Percentiles rank a stretch among this genome's conserved stretches.
These are phyloP conservation scores for Trichosporon coremiiforme DNA, from an alignment of 1,284 basidiomycete genomes.

Conservation along the genomic window DNA sequence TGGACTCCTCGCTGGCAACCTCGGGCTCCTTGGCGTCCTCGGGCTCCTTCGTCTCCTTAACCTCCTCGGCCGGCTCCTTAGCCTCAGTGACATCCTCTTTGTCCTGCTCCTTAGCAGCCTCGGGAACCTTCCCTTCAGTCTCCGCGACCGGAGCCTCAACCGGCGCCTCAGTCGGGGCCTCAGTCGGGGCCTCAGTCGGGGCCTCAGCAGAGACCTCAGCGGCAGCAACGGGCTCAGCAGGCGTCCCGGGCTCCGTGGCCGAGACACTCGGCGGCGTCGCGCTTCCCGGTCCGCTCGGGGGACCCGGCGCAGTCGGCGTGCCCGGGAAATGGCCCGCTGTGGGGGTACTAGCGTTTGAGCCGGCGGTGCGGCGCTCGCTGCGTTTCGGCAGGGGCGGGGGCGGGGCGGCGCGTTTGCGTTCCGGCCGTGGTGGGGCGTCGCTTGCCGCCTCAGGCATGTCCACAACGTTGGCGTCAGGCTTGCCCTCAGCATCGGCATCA, in stretches of 20 bases:
- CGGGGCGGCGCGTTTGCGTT: constrained; percentile 7
- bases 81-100: too few species aligned
- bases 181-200: constrained; percentile 13
- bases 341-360: background rate
- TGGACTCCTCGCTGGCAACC: background rate
- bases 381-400: constrained; percentile 5
- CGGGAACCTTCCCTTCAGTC: background rate
- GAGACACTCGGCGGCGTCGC: background rate
- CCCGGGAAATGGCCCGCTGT: constrained; percentile 1
- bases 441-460: background rate
- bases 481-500: background rate
- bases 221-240: background rate
- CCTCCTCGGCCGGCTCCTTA: background rate
- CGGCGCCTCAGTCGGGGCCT: background rate
- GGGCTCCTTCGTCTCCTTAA: background rate
- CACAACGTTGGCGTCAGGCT: background rate
- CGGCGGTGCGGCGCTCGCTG: constrained; percentile 1
- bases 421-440: background rate
- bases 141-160: too few species aligned
- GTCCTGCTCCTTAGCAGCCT: too few species aligned
- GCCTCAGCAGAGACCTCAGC: background rate
- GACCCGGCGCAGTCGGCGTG: constrained; percentile 5
- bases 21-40: constrained; percentile 27
- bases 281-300: background rate
- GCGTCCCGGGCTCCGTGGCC: background rate